phyloP scores from a whole-genome alignment of 2,329 filamentous ascomycete species.

The Thielaviopsis ethacetica region DNA sequence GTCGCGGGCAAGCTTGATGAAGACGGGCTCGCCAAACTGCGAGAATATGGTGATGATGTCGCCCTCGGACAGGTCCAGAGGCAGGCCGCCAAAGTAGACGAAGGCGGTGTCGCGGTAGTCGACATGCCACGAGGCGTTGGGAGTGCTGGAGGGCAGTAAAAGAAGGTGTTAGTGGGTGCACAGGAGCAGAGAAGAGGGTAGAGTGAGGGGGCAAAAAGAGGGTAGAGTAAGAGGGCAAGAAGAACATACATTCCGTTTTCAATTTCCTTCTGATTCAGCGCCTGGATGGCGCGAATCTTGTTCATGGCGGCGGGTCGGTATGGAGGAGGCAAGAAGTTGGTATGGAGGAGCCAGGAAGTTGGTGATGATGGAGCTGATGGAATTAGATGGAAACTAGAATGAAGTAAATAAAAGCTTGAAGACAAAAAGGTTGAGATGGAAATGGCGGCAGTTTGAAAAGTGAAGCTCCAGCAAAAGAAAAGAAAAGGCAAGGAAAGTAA shows the following conservation, averaged over 20 bases:
- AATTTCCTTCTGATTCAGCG: conserved; percentile 86
- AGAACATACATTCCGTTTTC: conserved; percentile 60
- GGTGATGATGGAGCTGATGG: too few species aligned
- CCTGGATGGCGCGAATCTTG: conserved; percentile 78
- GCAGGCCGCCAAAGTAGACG: conserved; percentile 86
- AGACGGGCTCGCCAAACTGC: conserved; percentile 88
- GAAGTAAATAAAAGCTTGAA: background rate
- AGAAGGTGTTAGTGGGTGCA: conserved; percentile 4
- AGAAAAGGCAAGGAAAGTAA: too few species aligned
- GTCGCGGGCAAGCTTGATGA: conserved; percentile 82
- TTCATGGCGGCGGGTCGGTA: conserved; percentile 49
- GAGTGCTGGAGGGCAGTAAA: conserved; percentile 34
- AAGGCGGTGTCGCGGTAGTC: conserved; percentile 97
- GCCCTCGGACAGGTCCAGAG: conserved; percentile 85
- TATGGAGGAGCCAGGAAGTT: too few species aligned
- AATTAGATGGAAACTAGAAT: background rate
- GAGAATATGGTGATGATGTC: conserved; percentile 95
- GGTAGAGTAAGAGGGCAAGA: background rate
- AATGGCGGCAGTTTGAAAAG: background rate
- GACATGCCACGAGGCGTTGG: conserved; percentile 86
- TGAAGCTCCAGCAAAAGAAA: too few species aligned
- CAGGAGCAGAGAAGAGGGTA: background rate
- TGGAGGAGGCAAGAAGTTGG: too few species aligned
- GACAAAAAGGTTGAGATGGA: background rate
- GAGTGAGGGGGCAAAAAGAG: background rate